A percentile compares a stretch with the other conserved stretches of the same genome.
These are phyloP conservation scores for Tetrastigma voinierianum DNA, from an alignment of 164 flowering plant species.

Conservation along the genomic window DNA sequence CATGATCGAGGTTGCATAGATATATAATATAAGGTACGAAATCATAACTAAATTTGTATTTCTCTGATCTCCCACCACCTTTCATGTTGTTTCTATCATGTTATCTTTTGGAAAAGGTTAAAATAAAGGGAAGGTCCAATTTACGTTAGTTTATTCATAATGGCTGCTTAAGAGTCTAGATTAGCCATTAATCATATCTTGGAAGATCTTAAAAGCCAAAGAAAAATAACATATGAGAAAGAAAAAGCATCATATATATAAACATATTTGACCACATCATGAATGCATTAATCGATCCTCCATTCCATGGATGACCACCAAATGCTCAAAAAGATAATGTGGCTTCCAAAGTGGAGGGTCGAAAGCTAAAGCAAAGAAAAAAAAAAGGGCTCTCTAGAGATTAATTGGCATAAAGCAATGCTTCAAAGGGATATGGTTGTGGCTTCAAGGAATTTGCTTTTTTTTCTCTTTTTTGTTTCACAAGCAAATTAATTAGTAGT, in stretches of 20 bases:
- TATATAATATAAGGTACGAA: no score
- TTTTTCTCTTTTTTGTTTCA: no score
- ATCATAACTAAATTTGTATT: no score
- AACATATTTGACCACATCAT: not conserved
- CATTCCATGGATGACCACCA: not conserved
- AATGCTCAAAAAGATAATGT: conserved; percentile 2
- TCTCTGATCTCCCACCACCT: not conserved
- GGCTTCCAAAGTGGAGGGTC: conserved; percentile 1
- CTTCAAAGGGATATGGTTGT: not conserved
- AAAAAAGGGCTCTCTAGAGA: not conserved
- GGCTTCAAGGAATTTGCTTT: not conserved
- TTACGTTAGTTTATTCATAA: not conserved
- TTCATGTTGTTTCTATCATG: not conserved
- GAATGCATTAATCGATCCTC: not conserved
- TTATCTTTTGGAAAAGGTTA: not conserved
- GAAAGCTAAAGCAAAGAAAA: not conserved
- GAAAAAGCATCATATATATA: not conserved
- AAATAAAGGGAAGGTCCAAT: not conserved
- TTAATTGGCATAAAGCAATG: conserved; percentile 1
- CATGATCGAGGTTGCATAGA: no score
- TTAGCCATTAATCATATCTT: conserved; percentile 10
- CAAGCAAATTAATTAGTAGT: not conserved
- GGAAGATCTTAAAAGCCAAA: conserved; percentile 3
- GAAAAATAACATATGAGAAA: not conserved
- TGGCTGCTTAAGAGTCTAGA: not conserved